Percentiles rank a stretch among this genome's conserved stretches.
Conservation (phyloP, 1,284 basidiomycete species). For the Apiotrichum porosum region DNA sequence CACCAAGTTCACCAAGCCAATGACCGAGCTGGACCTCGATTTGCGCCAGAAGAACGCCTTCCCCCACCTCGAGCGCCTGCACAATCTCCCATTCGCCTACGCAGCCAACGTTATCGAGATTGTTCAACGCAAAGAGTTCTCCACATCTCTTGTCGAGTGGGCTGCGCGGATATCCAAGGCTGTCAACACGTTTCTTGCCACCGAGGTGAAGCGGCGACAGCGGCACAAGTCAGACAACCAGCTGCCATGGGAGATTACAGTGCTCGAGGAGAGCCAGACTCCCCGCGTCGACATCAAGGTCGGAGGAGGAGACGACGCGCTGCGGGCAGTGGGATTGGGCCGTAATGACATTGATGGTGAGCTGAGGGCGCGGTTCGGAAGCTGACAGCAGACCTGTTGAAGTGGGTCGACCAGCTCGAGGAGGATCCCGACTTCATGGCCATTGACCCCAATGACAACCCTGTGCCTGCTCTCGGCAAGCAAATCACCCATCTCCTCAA, state of each 20-base stretch:
- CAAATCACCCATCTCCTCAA: constrained; percentile 62
- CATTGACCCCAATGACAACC: constrained; percentile 35
- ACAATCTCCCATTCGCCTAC: constrained; percentile 88
- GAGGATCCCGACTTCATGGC: constrained; percentile 30
- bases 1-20: constrained; percentile 60
- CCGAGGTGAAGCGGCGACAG: constrained; percentile 69
- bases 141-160: constrained; percentile 66
- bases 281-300: constrained; percentile 73
- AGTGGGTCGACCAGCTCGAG: constrained; percentile 58
- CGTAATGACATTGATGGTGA: constrained; percentile 67
- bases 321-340: constrained; percentile 53
- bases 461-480: constrained; percentile 60
- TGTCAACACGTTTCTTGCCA: constrained; percentile 67
- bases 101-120: constrained; percentile 88
- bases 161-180: constrained; percentile 72
- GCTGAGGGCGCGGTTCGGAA: constrained; percentile 10
- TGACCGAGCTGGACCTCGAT: constrained; percentile 66
- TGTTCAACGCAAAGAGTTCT: constrained; percentile 81
- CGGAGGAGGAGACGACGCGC: constrained; percentile 48
- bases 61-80: constrained; percentile 79
- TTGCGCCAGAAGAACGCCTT: constrained; percentile 66
- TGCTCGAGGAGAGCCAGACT: constrained; percentile 23
- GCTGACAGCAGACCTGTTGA: constrained; percentile 52
- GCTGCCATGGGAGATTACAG: constrained; percentile 65
- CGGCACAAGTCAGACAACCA: constrained; percentile 71